A percentile compares a stretch with the other conserved stretches of the same genome.
Conservation (phyloP, 2,329 filamentous ascomycete species). For the Allantophomopsis lycopodina region DNA sequence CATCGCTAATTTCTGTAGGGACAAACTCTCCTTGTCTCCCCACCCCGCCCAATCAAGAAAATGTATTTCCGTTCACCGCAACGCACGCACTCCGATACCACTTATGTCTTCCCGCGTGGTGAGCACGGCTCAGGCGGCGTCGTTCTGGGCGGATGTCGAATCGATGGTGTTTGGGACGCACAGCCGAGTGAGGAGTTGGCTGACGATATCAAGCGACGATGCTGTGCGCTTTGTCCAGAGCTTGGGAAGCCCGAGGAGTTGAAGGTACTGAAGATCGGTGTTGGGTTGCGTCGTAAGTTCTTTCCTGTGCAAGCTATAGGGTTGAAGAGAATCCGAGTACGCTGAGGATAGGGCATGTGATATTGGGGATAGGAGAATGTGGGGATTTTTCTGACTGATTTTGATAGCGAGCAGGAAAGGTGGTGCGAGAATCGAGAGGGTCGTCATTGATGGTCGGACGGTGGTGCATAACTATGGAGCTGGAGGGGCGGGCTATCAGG, state of each 20-base stretch:
- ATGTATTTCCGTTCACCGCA: slow-evolving; percentile 28
- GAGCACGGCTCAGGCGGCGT: slow-evolving; percentile 16
- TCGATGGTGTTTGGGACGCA: slow-evolving; percentile 19
- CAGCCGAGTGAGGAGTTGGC: slow-evolving; percentile 17
- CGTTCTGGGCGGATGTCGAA: slow-evolving; percentile 20
- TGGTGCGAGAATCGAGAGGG: slow-evolving; percentile 19
- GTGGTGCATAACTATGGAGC: slow-evolving; percentile 30
- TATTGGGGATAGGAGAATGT: slow-evolving; percentile 6
- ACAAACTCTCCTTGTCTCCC: slow-evolving; percentile 20
- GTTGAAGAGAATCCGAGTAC: slow-evolving; percentile 11
- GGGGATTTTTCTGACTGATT: not conserved
- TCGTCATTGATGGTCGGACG: slow-evolving; percentile 7
- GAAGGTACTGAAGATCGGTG: slow-evolving; percentile 19
- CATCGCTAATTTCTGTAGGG: slow-evolving; percentile 7
- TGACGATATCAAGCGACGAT: slow-evolving; percentile 19
- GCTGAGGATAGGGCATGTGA: too few relatives aligned
- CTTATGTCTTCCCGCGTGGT: slow-evolving; percentile 28
- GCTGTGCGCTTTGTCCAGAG: slow-evolving; percentile 20
- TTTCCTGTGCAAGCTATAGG: not conserved
- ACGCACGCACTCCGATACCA: slow-evolving; percentile 24
- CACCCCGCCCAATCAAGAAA: slow-evolving; percentile 22
- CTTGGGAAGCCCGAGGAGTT: slow-evolving; percentile 19
- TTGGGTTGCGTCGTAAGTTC: slow-evolving; percentile 18
- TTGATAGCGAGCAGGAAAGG: slow-evolving; percentile 11
- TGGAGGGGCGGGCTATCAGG: slow-evolving; percentile 30